These are phyloP conservation scores for Lactarius tabidus DNA, from an alignment of 768 basidiomycete genomes.

Conservation along the genomic window DNA sequence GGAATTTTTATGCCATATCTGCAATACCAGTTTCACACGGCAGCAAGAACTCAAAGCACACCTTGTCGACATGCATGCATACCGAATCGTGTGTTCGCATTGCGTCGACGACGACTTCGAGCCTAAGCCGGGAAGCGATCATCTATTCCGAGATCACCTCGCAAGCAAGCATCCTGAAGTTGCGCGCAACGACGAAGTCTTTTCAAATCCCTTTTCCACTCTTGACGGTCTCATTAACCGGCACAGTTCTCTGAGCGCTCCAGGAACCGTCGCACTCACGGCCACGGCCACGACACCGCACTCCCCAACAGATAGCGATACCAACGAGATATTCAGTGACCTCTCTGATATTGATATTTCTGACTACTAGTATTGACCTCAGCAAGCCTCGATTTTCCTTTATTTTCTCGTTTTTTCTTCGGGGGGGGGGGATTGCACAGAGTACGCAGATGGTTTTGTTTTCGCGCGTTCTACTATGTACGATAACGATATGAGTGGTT, in stretches of 20 bases:
- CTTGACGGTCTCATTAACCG: background rate
- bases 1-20: background rate
- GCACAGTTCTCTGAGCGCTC: background rate
- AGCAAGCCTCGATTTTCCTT: too few species aligned
- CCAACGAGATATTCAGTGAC: constrained; percentile 34
- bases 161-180: background rate
- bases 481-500: too few species aligned
- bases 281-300: background rate
- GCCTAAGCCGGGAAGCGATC: background rate
- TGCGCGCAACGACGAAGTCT: background rate
- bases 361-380: too few species aligned
- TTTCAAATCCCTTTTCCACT: background rate
- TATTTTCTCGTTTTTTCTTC: too few species aligned
- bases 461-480: too few species aligned
- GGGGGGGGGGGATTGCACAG: too few species aligned
- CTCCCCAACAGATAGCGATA: constrained; percentile 27
- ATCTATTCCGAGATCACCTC: background rate
- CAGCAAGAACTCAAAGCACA: background rate
- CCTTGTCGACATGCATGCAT: background rate
- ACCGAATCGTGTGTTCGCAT: background rate
- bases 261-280: background rate
- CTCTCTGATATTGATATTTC: too few species aligned
- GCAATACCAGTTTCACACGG: background rate
- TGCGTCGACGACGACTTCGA: background rate
- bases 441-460: too few species aligned